phyloP scores from a whole-genome alignment of 306 rosid species.

The Medicago ruthenica region DNA sequence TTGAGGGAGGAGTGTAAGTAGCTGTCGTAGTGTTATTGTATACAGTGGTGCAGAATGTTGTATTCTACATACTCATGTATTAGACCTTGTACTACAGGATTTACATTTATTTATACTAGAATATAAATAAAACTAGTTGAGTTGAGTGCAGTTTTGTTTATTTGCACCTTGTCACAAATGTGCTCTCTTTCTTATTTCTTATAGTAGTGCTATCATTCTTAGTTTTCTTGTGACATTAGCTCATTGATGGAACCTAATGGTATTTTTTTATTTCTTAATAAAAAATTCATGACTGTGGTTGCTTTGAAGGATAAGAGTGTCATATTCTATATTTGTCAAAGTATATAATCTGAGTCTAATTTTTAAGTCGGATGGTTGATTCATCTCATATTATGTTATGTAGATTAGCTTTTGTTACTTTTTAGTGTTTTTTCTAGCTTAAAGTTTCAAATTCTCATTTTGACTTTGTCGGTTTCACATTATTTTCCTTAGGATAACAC shows the following conservation, averaged over 20 bases:
- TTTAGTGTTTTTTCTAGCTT: conserved; percentile 11
- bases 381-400: conserved; percentile 27
- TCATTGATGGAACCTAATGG: conserved; percentile 18
- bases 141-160: conserved; percentile 7
- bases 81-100: neutral
- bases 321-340: conserved; percentile 7
- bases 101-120: conserved; percentile 1
- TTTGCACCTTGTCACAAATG: conserved; percentile 1
- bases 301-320: conserved; percentile 26
- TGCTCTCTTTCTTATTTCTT: conserved; percentile 33
- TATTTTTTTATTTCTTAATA: conserved; percentile 24
- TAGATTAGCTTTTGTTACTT: conserved; percentile 8
- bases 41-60: neutral
- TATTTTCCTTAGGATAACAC: conserved; percentile 69
- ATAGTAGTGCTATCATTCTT: conserved; percentile 5
- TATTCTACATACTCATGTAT: neutral
- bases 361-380: conserved; percentile 17
- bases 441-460: conserved; percentile 34
- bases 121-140: conserved; percentile 7
- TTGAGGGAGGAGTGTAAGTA: neutral
- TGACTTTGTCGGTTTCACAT: conserved; percentile 33
- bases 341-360: conserved; percentile 30
- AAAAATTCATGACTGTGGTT: conserved; percentile 33
- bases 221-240: conserved; percentile 34
- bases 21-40: neutral